Evolutionary conservation across 1,284 basidiomycete species (phyloP), one percentile per base, ranked within the genome.

Genomic region (Leccinum pallidistipes): DNA sequence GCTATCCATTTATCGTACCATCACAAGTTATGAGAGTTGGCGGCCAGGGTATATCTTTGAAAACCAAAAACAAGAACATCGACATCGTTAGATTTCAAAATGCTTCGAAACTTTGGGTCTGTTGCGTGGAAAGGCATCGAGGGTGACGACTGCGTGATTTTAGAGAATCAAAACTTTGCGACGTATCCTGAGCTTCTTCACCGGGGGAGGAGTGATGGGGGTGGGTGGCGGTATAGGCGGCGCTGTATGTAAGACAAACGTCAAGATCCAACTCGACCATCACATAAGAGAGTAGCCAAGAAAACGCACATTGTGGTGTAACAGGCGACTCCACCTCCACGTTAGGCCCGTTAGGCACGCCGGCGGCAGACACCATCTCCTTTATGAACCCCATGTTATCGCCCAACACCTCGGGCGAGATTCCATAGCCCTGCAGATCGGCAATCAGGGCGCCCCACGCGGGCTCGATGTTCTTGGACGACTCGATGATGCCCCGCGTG

Each of bases 401-500:
- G 63, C 80, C 75, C 56, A 88, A 82, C 61, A 84, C 79, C 63
- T 80, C 77, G 55, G 78, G 81, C 27, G 72, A 66, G 67, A 87
- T 79, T 32, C 89, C 88, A 68, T 86, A 81, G 29, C 80, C 82
- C 45, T 83, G 81, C 9, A 92, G 77, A 75, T 90, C 86, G 58
- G 85, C 79, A 27, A 91, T 78, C 61, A 92, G 76, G 54, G 81
- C 77, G 63, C 83, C 85, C 92, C 92, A 96, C 49, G 84, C 84
- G 5, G 87, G 86, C 69, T 94, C 91, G 34, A 95, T 84, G 66
- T 88, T 88, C 62, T 84, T 83, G 18, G 86, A 87, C 11, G 86
- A 84, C 77, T 94, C 92, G 56, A 92, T 86, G 56, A 74, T 73
- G 3, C 86, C 86, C 56, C 87, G 82, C 32, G 81, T 78, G 67